These are phyloP conservation scores for Colletotrichum echinochloae DNA, from an alignment of 2,329 filamentous ascomycete species.

Conservation along the genomic window DNA sequence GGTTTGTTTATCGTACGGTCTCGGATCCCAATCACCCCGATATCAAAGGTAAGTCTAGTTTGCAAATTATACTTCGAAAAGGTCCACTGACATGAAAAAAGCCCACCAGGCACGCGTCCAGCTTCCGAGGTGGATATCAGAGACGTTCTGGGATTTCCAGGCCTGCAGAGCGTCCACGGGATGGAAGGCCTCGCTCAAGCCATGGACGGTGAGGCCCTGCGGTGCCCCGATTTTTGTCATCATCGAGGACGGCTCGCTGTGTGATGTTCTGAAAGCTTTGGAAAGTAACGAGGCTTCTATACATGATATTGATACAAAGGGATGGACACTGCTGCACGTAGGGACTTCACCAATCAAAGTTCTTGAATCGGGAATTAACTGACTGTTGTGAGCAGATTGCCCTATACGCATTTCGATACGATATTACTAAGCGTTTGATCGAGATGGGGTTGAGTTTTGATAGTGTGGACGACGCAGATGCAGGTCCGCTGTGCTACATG, in stretches of 20 bases:
- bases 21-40: background rate
- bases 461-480: rapidly evolving
- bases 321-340: conserved; percentile 12
- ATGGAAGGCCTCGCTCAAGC: conserved; percentile 6
- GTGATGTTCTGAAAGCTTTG: rapidly evolving
- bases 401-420: rapidly evolving
- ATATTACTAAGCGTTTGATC: background rate
- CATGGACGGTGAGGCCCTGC: background rate
- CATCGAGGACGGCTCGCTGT: rapidly evolving
- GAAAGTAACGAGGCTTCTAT: background rate
- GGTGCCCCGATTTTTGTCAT: rapidly evolving
- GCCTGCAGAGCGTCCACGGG: background rate
- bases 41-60: background rate
- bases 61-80: background rate
- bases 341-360: background rate
- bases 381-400: background rate
- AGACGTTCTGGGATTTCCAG: conserved; percentile 18
- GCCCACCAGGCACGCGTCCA: conserved; percentile 8
- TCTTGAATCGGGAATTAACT: too few species aligned
- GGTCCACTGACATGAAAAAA: background rate
- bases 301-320: rapidly evolving
- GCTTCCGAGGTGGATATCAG: conserved; percentile 17
- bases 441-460: background rate
- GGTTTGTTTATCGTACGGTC: background rate
- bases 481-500: rapidly evolving